Evolutionary conservation across 306 rosid species (phyloP).

Genomic region (Trifolium fragiferum): DNA sequence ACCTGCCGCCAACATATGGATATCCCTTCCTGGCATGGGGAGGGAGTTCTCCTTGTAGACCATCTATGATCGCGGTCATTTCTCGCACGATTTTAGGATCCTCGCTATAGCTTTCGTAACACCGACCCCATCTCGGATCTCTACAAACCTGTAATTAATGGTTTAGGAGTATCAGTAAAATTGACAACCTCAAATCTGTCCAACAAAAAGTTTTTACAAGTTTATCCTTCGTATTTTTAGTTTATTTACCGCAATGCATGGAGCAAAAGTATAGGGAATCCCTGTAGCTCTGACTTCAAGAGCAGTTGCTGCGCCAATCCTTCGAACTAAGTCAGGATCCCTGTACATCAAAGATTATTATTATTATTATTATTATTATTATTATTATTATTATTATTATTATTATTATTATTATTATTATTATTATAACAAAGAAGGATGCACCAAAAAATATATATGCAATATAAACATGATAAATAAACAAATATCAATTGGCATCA

Average conservation of each 20-base stretch:
- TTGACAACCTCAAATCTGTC: conserved; percentile 23
- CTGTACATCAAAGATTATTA: conserved; percentile 49
- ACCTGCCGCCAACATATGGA: conserved; percentile 91
- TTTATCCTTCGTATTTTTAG: conserved; percentile 28
- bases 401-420: no score
- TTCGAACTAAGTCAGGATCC: conserved; percentile 68
- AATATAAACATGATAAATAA: no score
- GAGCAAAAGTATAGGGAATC: conserved; percentile 90
- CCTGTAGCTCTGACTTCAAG: conserved; percentile 96
- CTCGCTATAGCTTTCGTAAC: conserved; percentile 99
- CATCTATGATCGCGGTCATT: conserved; percentile 85
- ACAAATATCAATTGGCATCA: no score
- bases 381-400: no score
- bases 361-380: no score
- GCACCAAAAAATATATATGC: no score
- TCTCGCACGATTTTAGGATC: conserved; percentile 77
- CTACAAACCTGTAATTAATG: conserved; percentile 75
- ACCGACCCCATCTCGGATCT: conserved; percentile 99
- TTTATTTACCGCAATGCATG: conserved; percentile 85
- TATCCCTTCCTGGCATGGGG: conserved; percentile 62
- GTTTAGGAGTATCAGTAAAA: conserved; percentile 43
- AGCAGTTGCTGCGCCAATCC: conserved; percentile 94
- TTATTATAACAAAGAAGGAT: no score
- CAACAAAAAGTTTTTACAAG: conserved; percentile 24
- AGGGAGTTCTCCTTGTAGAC: conserved; percentile 87